Conservation (phyloP, 192 early-diverging fungal species). For the Martensiomyces pterosporus region DNA sequence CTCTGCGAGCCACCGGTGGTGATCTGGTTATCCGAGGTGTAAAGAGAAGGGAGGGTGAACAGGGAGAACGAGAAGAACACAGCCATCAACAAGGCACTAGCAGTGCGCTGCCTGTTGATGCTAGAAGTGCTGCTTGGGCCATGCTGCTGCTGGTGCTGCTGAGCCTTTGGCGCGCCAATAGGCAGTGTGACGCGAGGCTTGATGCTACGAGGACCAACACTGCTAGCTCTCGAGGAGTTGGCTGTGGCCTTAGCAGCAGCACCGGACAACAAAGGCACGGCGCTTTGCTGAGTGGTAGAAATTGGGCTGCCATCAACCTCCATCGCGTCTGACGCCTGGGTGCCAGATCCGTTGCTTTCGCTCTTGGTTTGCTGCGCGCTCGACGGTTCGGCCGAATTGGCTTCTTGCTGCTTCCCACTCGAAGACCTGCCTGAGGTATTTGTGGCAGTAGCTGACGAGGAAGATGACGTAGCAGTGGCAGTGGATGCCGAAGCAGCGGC, state of each 20-base stretch:
- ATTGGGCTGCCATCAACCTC: background rate
- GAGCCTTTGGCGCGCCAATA: slow-evolving; percentile 6
- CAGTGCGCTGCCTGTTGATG: slow-evolving; percentile 24
- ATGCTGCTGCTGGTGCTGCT: slow-evolving; percentile 1
- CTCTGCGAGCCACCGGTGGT: slow-evolving; percentile 25
- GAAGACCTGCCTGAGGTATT: no score
- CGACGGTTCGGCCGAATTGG: background rate
- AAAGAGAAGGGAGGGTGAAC: slow-evolving; percentile 66
- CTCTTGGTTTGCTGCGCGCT: background rate
- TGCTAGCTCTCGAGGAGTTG: no score
- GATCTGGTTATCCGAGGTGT: slow-evolving; percentile 25
- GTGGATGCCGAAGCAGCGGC: slow-evolving; percentile 12
- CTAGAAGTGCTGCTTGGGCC: background rate
- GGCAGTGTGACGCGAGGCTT: slow-evolving; percentile 8
- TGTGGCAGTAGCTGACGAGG: slow-evolving; percentile 4
- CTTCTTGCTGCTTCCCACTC: background rate
- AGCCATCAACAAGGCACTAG: slow-evolving; percentile 54
- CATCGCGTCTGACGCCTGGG: background rate
- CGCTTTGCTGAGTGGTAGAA: no score
- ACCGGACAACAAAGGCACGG: no score
- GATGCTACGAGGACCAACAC: background rate
- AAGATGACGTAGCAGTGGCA: slow-evolving; percentile 11
- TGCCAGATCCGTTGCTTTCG: background rate
- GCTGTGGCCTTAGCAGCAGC: background rate
- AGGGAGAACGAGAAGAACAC: slow-evolving; percentile 81